Base-by-base conservation (phyloP, 1,284 basidiomycete genomes). In the Erythrobasidium hasegawianum region DNA sequence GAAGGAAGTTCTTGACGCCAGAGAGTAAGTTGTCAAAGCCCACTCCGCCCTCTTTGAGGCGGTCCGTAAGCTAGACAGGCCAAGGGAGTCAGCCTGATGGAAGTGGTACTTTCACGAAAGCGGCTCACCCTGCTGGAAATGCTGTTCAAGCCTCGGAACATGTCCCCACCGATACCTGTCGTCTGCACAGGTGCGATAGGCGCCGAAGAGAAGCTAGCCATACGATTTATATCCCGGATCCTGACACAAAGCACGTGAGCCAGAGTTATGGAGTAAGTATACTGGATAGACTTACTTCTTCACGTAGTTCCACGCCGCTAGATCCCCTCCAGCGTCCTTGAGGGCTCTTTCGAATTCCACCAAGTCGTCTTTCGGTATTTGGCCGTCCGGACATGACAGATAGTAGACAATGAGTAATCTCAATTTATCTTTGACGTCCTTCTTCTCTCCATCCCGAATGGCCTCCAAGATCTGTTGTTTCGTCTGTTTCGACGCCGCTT, bases 1-100 rank as follows among this genome's bases (percentile, higher is more conserved):
- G 96, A 13, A 99, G 80, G 82, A 99, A 95, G 80, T 97, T 97
- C 78, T 97, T 97, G 68, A 99, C 96, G 29, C 94, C 95, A 1
- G 93, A 94, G 66, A 99, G 90, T 11, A 98, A 81, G 76, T 96
- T 95, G 76, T 98, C 95, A 43, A 96, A 82, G 0, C 80, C 80
- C 18, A 80, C 80, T 22, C 92, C 92, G 40, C 91, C 89, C 76
- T 97, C 95, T 78, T 96, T 91, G 68, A 99, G 80, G 52, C 91
- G 84, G 77, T 95, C 92, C 0, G 93, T 94, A 56, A 96, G 83
- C 89, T 91, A 64, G 29, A 16, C 18, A 3, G 38, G 18, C 18
- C 60, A 4, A 47, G 41, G 11, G 4, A 33, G 27, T 39, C 14
- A 47, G n/a, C 41, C n/a, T 41, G 26, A 33, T n/a, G 20, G 20